Conservation (phyloP, 1,284 basidiomycete genomes). For the Malassezia equina region DNA sequence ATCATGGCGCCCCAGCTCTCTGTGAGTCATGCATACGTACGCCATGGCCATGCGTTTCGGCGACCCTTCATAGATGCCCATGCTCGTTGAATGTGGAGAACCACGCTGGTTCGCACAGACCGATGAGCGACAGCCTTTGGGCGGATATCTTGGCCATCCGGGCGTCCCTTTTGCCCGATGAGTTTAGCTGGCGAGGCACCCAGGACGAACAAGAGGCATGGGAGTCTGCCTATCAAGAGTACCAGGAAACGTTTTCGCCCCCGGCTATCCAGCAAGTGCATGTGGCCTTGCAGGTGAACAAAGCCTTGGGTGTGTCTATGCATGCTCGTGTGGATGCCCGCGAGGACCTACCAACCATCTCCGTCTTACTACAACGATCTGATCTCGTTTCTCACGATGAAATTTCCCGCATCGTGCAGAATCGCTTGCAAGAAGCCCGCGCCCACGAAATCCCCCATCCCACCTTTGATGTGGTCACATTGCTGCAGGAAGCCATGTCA, state of each 20-base stretch:
- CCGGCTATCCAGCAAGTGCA: background rate
- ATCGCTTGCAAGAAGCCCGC: background rate
- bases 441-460: background rate
- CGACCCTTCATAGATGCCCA: conserved; percentile 2
- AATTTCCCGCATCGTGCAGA: background rate
- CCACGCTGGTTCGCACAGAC: background rate
- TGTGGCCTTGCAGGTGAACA: conserved; percentile 3
- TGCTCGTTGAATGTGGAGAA: background rate
- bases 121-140: background rate
- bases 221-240: background rate
- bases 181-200: conserved; percentile 15
- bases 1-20: conserved; percentile 11
- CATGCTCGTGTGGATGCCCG: background rate
- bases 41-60: conserved; percentile 8
- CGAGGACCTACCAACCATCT: background rate
- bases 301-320: conserved; percentile 7
- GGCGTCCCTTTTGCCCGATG: conserved; percentile 1
- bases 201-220: background rate
- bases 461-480: conserved; percentile 6
- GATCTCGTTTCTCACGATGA: background rate
- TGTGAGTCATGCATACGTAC: conserved; percentile 6
- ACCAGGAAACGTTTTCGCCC: background rate
- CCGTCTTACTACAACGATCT: background rate
- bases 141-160: conserved; percentile 8
- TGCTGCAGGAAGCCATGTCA: background rate